Conservation (phyloP, 345 rosid genomes). For the Hypericum perforatum region DNA sequence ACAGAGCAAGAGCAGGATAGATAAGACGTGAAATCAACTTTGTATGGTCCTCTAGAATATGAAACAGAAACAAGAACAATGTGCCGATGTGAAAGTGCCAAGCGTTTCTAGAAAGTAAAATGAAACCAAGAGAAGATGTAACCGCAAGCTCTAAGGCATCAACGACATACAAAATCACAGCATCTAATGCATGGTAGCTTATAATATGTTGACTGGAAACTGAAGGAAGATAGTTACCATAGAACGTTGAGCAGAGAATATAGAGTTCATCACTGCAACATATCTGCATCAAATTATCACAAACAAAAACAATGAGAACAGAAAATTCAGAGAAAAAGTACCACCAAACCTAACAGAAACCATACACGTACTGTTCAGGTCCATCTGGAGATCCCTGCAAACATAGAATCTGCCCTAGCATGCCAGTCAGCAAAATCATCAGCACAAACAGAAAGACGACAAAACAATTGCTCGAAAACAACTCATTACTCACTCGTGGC, state of each 20-base stretch:
- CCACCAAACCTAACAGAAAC: conserved; percentile 8
- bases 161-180: too few relatives aligned
- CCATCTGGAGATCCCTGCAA: conserved; percentile 98
- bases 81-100: too few relatives aligned
- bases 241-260: conserved; percentile 87
- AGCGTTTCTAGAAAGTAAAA: too few relatives aligned
- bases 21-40: too few relatives aligned
- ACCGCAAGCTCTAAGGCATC: too few relatives aligned
- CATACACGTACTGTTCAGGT: conserved; percentile 74
- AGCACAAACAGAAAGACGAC: conserved; percentile 1
- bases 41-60: too few relatives aligned
- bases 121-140: too few relatives aligned
- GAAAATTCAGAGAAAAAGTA: conserved; percentile 12
- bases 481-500: conserved; percentile 62
- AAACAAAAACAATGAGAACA: conserved; percentile 7
- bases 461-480: conserved; percentile 4
- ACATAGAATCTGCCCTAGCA: conserved; percentile 65
- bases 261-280: conserved; percentile 92
- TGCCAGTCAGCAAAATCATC: conserved; percentile 12
- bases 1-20: too few relatives aligned
- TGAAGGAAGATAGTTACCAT: conserved; percentile 35
- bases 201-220: neutral
- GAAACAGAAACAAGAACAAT: too few relatives aligned
- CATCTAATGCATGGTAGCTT: neutral
- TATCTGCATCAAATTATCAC: conserved; percentile 43